phyloP scores from a whole-genome alignment of 2,329 filamentous ascomycete species.

The Fusarium sp. region DNA sequence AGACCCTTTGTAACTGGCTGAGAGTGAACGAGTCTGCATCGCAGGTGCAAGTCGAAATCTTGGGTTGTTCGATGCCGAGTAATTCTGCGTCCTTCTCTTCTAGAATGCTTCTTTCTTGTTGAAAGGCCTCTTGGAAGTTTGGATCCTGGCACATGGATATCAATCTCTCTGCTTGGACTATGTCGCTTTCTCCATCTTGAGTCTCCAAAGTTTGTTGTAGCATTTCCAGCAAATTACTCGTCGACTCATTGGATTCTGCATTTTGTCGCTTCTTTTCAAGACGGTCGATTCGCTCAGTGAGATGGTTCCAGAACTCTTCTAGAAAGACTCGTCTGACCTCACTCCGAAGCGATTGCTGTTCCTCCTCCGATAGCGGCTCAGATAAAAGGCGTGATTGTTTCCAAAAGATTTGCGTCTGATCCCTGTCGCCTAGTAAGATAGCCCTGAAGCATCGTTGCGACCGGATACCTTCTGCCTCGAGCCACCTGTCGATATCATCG shows the following conservation, averaged over 20 bases:
- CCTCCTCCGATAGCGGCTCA: neutral
- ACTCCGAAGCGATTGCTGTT: neutral
- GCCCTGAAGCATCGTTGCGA: neutral
- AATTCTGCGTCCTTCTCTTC: neutral
- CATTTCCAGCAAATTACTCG: neutral
- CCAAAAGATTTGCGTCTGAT: slow-evolving; percentile 2
- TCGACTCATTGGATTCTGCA: neutral
- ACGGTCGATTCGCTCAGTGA: neutral
- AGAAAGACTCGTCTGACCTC: neutral
- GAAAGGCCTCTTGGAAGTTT: neutral
- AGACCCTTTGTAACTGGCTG: neutral
- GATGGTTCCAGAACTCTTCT: neutral
- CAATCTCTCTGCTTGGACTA: neutral
- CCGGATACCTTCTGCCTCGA: neutral
- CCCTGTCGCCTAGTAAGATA: neutral
- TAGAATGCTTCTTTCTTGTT: neutral
- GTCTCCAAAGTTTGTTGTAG: neutral
- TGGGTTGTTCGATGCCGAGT: neutral
- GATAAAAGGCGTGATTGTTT: slow-evolving; percentile 5
- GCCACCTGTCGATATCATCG: slow-evolving; percentile 2
- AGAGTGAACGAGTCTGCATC: neutral
- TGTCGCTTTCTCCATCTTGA: neutral
- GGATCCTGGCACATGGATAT: neutral
- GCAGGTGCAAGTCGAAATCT: neutral
- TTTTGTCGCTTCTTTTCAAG: neutral